These are phyloP conservation scores for Tylopilus sp. DNA, from an alignment of 1,284 basidiomycete species.

Conservation along the genomic window DNA sequence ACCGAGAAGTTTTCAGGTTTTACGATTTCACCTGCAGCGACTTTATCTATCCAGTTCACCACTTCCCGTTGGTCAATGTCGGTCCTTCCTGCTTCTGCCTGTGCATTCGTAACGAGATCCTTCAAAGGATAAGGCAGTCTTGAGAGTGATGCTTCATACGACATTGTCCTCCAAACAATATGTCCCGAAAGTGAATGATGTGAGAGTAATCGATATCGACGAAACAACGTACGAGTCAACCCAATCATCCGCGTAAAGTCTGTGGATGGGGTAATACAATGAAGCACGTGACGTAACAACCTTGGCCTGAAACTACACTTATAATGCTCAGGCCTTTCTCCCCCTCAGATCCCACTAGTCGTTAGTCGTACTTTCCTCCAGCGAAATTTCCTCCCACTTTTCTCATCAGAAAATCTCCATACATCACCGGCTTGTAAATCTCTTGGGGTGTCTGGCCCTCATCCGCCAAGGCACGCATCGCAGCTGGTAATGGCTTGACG, in stretches of 20 bases:
- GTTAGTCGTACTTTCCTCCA: constrained; percentile 41
- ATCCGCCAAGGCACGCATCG: constrained; percentile 39
- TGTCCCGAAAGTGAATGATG: constrained; percentile 8
- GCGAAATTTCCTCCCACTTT: constrained; percentile 74
- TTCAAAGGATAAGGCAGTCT: constrained; percentile 53
- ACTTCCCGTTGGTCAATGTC: constrained; percentile 65
- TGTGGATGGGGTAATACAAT: neutral
- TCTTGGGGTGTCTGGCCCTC: constrained; percentile 16
- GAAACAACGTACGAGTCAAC: constrained; percentile 15
- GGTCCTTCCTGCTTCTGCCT: constrained; percentile 49
- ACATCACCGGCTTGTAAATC: constrained; percentile 51
- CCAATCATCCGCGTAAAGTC: constrained; percentile 14
- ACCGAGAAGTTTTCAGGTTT: constrained; percentile 53
- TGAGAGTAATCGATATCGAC: constrained; percentile 24
- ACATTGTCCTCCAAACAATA: constrained; percentile 45
- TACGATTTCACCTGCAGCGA: constrained; percentile 48
- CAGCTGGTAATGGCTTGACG: constrained; percentile 57
- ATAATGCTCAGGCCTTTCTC: neutral
- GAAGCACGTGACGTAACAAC: constrained; percentile 24
- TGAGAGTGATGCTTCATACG: constrained; percentile 48
- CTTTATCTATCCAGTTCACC: constrained; percentile 64
- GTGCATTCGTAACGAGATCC: constrained; percentile 52
- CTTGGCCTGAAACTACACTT: neutral
- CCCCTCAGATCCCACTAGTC: neutral
- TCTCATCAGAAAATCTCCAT: constrained; percentile 70